Evolutionary conservation across 768 basidiomycete species (phyloP).

Genomic region (Termitomyces sp.): DNA sequence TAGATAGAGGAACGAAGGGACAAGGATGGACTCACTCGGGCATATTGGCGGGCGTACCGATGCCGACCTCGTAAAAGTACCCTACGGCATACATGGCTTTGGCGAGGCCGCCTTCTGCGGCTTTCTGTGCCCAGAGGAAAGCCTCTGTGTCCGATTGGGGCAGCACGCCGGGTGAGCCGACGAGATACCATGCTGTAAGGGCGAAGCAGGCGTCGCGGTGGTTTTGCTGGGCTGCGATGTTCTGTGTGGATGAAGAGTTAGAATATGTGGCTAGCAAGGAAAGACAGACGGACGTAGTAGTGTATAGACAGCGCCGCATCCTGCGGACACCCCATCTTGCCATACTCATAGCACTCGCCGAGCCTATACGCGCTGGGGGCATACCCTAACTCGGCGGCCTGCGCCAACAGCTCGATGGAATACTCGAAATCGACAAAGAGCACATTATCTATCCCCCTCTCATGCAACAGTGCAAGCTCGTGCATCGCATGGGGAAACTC

Average conservation of each 20-base stretch:
- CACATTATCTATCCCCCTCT: slow-evolving; percentile 97
- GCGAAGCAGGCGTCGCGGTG: slow-evolving; percentile 98
- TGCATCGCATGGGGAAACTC: slow-evolving; percentile 97
- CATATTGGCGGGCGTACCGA: slow-evolving; percentile 7
- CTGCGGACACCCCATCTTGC: slow-evolving; percentile 96
- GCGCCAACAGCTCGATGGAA: slow-evolving; percentile 87
- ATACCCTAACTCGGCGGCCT: slow-evolving; percentile 93
- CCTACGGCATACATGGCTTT: slow-evolving; percentile 99
- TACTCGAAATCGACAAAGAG: slow-evolving; percentile 97
- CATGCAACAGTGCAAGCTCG: slow-evolving; percentile 89
- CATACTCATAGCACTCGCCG: slow-evolving; percentile 99
- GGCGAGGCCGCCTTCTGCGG: slow-evolving; percentile 84
- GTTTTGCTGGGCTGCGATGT: slow-evolving; percentile 96
- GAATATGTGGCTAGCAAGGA: slow-evolving; percentile 1
- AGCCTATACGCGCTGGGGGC: slow-evolving; percentile 93
- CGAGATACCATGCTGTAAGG: slow-evolving; percentile 97
- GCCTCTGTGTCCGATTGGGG: slow-evolving; percentile 99
- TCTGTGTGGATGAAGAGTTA: slow-evolving; percentile 39
- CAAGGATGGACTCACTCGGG: slow-evolving; percentile 5
- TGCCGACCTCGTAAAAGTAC: slow-evolving; percentile 88
- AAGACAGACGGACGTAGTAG: slow-evolving; percentile 77
- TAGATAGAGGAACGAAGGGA: not conserved
- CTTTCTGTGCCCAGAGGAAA: slow-evolving; percentile 94
- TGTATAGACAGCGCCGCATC: slow-evolving; percentile 97
- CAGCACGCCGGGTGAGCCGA: slow-evolving; percentile 94